Evolutionary conservation across 176 grass and related monocot species (phyloP).

Genomic region (Olyra latifolia): DNA sequence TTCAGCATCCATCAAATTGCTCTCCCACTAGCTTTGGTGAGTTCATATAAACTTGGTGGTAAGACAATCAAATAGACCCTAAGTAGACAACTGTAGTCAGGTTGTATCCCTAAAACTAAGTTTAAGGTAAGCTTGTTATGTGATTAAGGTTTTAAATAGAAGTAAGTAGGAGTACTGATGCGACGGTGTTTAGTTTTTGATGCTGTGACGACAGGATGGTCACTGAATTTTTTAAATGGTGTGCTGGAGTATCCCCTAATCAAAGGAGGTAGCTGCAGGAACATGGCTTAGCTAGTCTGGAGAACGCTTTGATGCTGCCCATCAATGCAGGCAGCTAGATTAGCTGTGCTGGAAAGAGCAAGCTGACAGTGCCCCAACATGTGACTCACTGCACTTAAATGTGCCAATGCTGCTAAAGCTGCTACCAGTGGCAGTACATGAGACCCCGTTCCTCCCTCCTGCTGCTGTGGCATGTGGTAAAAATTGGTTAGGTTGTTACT

Average conservation of each 20-base stretch:
- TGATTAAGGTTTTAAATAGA: background rate
- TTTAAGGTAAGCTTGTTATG: background rate
- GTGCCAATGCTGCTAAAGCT: background rate
- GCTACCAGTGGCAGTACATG: background rate
- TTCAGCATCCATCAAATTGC: too few relatives aligned
- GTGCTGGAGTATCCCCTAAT: background rate
- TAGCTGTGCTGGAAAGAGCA: constrained; percentile 33
- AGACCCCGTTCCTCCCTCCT: background rate
- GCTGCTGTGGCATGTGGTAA: background rate
- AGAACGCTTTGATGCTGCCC: constrained; percentile 16
- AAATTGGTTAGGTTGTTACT: background rate
- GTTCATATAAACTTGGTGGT: too few relatives aligned
- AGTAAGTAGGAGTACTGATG: too few relatives aligned
- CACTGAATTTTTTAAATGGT: background rate
- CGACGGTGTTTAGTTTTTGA: too few relatives aligned
- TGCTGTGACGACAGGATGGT: background rate
- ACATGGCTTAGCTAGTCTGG: constrained; percentile 40
- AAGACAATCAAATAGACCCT: too few relatives aligned
- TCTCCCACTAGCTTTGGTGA: too few relatives aligned
- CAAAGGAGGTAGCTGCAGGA: background rate
- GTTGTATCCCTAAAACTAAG: too few relatives aligned
- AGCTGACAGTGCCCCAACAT: constrained; percentile 29
- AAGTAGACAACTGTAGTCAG: too few relatives aligned
- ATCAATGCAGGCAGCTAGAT: background rate
- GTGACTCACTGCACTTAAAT: background rate